Conservation (phyloP, 805 yeast genomes). For the Lachancea quebecensis region DNA sequence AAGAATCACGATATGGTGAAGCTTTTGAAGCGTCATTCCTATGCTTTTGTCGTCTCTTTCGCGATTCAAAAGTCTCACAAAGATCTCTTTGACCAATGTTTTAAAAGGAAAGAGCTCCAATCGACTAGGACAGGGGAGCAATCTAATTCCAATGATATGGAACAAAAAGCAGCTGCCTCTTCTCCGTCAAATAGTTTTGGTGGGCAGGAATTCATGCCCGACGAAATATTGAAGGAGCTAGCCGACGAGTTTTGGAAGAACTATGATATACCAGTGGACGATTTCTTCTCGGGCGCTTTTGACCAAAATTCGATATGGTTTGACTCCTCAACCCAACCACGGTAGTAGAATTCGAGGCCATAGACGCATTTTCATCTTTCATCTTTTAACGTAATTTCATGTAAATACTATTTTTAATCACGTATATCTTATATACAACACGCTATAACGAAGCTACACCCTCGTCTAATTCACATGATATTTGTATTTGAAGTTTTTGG, state of each 20-base stretch:
- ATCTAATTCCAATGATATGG: too few species aligned
- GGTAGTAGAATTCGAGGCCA: too few species aligned
- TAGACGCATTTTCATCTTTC: too few species aligned
- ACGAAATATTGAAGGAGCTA: slow-evolving; percentile 2
- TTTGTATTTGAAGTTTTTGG: too few species aligned
- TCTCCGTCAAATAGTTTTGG: too few species aligned
- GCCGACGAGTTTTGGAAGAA: slow-evolving; percentile 8
- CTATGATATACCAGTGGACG: neutral
- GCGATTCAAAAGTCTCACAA: slow-evolving; percentile 2
- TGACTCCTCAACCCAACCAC: too few species aligned
- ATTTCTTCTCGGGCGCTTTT: neutral
- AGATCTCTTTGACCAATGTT: slow-evolving; percentile 2
- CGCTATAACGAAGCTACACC: too few species aligned
- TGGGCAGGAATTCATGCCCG: neutral
- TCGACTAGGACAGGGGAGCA: neutral
- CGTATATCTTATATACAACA: too few species aligned
- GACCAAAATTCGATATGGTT: neutral
- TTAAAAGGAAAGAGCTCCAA: neutral
- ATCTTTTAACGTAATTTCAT: too few species aligned
- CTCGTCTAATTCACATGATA: too few species aligned
- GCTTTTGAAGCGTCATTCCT: neutral
- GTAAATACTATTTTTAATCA: too few species aligned
- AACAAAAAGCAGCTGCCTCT: too few species aligned
- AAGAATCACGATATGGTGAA: slow-evolving; percentile 4
- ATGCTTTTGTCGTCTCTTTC: slow-evolving; percentile 2